These are phyloP conservation scores for Pseudogymnoascus sp. DNA, from an alignment of 2,329 filamentous ascomycete species.

Conservation along the genomic window DNA sequence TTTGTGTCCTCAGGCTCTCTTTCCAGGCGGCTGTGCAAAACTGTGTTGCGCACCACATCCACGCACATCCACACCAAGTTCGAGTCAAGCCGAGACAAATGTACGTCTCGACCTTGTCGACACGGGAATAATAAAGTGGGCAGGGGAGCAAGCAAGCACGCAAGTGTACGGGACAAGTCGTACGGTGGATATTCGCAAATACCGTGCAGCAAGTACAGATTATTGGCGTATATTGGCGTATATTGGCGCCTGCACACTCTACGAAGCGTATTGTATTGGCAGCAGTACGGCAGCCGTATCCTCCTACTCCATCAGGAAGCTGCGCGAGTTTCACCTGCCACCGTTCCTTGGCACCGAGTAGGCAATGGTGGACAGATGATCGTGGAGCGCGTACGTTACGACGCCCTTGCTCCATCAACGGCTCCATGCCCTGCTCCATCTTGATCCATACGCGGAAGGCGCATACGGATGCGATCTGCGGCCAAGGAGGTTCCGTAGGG, in stretches of 20 bases:
- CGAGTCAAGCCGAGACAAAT: conserved; percentile 5
- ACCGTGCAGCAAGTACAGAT: not conserved
- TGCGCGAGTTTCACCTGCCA: conserved; percentile 7
- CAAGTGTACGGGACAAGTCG: too few species aligned
- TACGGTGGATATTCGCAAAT: too few species aligned
- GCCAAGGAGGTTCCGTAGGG: conserved; percentile 1
- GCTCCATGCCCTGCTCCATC: not conserved
- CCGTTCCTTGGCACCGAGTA: not conserved
- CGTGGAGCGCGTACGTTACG: not conserved
- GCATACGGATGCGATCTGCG: not conserved
- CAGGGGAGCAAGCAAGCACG: not conserved
- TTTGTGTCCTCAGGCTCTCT: not conserved
- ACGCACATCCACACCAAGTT: not conserved
- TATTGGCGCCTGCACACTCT: not conserved
- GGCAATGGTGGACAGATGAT: conserved; percentile 5
- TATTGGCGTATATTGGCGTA: not conserved
- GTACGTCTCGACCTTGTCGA: not conserved
- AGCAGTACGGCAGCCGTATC: not conserved
- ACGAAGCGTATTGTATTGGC: not conserved
- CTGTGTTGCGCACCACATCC: not conserved
- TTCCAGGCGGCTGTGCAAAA: not conserved
- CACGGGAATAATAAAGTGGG: conserved; percentile 8
- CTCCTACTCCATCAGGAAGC: not conserved
- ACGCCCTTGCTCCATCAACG: not conserved
- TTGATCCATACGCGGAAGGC: conserved; percentile 5